Evolutionary conservation across 2,329 filamentous ascomycete genomes (phyloP), one percentile per base, ranked within the genome.

Genomic region (Basipetospora chlamydospora): DNA sequence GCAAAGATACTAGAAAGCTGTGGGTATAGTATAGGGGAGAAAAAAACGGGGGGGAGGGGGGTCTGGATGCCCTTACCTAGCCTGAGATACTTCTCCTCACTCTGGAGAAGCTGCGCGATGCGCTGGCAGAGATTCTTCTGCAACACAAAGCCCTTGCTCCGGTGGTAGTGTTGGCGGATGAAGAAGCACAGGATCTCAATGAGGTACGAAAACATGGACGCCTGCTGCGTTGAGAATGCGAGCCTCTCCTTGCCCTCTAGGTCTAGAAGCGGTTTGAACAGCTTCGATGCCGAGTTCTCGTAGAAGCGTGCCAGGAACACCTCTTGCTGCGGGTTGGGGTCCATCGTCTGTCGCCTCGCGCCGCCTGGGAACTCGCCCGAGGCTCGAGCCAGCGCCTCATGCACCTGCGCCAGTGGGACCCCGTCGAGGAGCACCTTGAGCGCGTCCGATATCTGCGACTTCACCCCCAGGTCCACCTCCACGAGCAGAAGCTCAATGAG

Each of bases 121-220:
- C 87, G 75, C 42, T 77, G 70, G 6, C 81, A 76, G 30, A 96
- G 66, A 39, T 80, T 77, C 56, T 95, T 75, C 9, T 73, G 73
- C 43, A 93, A 65, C 18, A 96, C 80, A 51, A 95, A 94, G 49
- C 77, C 82, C 56, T 92, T 90, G 61, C 80, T 87, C 47, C 85
- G 77, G 49, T 83, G 77, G 28, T 80, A 72, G 57, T 96, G 88
- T 50, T 92, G 83, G 28, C 87, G 77, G 44, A 95, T 77, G 55
- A 95, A 95, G 61, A 92, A 96, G 53, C 82, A 87, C 35, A 96
- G 68, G 20, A 95, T 83, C 52, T 98, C 90, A 38, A 95, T 80
- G 35, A 98, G 65, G 53, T 95, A 90, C 15, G 77, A 79, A 56
- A 87, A 93, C 43, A 96, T 70, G n/a, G 84, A 83, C 18, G 90